phyloP scores from a whole-genome alignment of 1,284 basidiomycete genomes.

The Melampsora americana region DNA sequence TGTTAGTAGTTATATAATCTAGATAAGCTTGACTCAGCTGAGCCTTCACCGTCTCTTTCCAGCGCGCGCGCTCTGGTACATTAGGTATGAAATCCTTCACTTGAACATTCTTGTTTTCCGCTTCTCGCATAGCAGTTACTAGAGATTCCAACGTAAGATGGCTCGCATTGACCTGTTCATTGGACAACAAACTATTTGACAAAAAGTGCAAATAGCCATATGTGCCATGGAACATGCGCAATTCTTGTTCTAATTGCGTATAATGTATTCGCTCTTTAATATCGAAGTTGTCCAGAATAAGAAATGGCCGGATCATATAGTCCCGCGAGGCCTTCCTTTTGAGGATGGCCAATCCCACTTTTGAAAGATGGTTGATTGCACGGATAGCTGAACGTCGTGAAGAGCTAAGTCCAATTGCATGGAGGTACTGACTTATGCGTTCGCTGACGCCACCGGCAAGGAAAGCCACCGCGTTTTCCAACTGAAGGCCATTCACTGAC shows the following conservation, averaged over 20 bases:
- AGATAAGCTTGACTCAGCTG: neutral
- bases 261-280: constrained; percentile 10
- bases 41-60: neutral
- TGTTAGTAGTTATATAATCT: neutral
- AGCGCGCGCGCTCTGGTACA: neutral
- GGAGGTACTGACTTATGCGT: neutral
- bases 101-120: neutral
- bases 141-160: neutral
- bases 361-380: too few species aligned
- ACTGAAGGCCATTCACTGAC: constrained; percentile 1
- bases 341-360: too few species aligned
- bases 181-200: neutral
- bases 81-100: neutral
- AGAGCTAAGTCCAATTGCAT: constrained; percentile 3
- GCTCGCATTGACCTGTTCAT: neutral
- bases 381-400: neutral
- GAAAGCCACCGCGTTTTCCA: too few species aligned
- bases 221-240: constrained; percentile 7
- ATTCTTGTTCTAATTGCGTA: neutral
- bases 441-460: constrained; percentile 7
- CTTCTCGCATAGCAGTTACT: neutral
- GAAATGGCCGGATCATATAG: neutral
- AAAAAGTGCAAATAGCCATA: constrained; percentile 14
- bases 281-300: constrained; percentile 25
- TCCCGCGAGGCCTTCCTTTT: too few species aligned